Percentiles rank a stretch among this genome's conserved stretches.
Conservation (phyloP, 2,329 filamentous ascomycete genomes). For the Aspergillus sergii region DNA sequence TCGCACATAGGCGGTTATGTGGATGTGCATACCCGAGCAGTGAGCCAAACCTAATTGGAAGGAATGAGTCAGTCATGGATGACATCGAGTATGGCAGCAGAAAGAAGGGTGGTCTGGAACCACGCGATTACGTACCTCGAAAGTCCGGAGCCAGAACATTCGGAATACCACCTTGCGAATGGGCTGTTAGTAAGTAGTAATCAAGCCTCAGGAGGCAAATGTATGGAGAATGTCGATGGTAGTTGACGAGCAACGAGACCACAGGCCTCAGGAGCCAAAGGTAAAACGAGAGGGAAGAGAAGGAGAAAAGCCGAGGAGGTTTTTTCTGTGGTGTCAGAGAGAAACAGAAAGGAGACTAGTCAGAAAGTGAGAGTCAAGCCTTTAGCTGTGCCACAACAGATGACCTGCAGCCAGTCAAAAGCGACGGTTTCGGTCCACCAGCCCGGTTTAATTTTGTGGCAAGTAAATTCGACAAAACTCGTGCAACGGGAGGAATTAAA, state of each 20-base stretch:
- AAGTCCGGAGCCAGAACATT: constrained; percentile 31
- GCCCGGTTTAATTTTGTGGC: background rate
- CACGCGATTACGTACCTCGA: constrained; percentile 36
- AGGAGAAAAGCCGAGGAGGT: background rate
- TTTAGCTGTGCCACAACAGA: background rate
- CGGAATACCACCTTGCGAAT: constrained; percentile 29
- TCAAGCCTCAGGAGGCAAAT: background rate
- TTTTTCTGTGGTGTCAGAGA: background rate
- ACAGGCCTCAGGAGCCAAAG: background rate
- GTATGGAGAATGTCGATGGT: background rate
- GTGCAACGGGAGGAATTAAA: background rate
- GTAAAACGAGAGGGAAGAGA: background rate
- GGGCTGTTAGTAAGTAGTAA: background rate
- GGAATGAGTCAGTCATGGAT: constrained; percentile 15
- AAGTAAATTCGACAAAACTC: background rate
- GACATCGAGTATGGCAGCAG: constrained; percentile 8
- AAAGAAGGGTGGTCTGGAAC: background rate
- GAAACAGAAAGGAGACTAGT: background rate
- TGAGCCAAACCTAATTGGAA: constrained; percentile 38
- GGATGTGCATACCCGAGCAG: constrained; percentile 35
- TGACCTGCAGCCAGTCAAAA: background rate
- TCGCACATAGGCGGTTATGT: background rate
- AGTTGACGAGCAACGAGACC: background rate
- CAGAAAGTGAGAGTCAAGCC: constrained; percentile 1
- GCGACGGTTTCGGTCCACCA: background rate